Conservation (phyloP, 768 basidiomycete species). For the Boletus pseudo-olivaceus region DNA sequence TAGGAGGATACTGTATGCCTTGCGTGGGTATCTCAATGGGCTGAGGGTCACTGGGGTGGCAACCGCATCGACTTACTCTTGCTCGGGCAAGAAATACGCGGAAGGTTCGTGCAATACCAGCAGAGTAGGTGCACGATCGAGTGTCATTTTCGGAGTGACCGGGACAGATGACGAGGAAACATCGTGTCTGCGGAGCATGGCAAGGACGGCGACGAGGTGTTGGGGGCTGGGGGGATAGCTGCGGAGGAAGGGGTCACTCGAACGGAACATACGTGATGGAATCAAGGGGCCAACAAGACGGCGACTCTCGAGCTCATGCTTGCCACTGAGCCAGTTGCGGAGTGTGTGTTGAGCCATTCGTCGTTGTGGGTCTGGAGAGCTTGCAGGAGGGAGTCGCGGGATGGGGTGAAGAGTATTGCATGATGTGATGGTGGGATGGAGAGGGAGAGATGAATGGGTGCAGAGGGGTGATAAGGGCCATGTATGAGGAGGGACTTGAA, state of each 20-base stretch:
- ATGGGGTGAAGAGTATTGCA: constrained; percentile 52
- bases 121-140: constrained; percentile 44
- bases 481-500: constrained; percentile 60
- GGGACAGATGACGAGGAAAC: constrained; percentile 17
- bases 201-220: constrained; percentile 52
- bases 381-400: constrained; percentile 40
- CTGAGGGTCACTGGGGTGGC: neutral
- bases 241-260: constrained; percentile 9
- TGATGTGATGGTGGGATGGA: constrained; percentile 38
- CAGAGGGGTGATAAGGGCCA: constrained; percentile 62
- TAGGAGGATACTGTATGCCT: constrained; percentile 48
- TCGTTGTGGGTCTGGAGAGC: constrained; percentile 51
- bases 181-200: constrained; percentile 40
- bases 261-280: neutral
- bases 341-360: constrained; percentile 35
- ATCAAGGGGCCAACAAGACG: constrained; percentile 49
- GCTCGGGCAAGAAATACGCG: constrained; percentile 42
- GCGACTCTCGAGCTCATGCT: constrained; percentile 42
- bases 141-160: constrained; percentile 31
- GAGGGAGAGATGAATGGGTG: constrained; percentile 64
- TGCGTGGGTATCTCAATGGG: constrained; percentile 6
- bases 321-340: constrained; percentile 37
- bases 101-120: constrained; percentile 62
- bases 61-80: constrained; percentile 19
- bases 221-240: constrained; percentile 65